phyloP scores from a whole-genome alignment of 1,284 basidiomycete genomes.

The Trichosporon inkin region DNA sequence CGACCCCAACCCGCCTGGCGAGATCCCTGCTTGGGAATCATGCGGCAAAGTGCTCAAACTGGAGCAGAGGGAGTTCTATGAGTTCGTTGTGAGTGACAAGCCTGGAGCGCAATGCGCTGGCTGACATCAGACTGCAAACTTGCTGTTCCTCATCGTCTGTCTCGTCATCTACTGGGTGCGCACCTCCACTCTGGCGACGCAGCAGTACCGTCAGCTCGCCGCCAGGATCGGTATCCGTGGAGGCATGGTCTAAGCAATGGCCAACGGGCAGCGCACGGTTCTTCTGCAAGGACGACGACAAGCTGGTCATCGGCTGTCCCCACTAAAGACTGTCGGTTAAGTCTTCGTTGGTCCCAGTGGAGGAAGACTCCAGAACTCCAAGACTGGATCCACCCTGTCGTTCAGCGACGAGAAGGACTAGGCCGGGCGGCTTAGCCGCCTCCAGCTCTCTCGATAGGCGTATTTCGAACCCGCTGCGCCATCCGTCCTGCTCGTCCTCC shows the following conservation, averaged over 20 bases:
- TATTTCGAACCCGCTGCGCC: too few species aligned
- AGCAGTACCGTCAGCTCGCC: slow-evolving; percentile 73
- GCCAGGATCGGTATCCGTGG: slow-evolving; percentile 62
- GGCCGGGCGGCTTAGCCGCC: too few species aligned
- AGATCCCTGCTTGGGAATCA: slow-evolving; percentile 79
- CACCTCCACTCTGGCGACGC: slow-evolving; percentile 62
- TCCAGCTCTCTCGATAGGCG: too few species aligned
- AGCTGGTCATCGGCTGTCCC: too few species aligned
- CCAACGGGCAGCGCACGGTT: too few species aligned
- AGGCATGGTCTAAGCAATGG: slow-evolving; percentile 13
- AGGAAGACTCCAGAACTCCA: too few species aligned
- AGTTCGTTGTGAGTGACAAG: slow-evolving; percentile 64
- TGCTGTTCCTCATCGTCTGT: slow-evolving; percentile 64
- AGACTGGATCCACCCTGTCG: too few species aligned
- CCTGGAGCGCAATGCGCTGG: background rate
- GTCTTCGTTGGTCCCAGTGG: too few species aligned
- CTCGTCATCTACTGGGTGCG: slow-evolving; percentile 64
- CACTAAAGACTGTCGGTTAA: too few species aligned
- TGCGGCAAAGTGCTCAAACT: slow-evolving; percentile 74
- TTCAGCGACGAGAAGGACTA: too few species aligned
- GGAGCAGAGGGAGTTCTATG: slow-evolving; percentile 78
- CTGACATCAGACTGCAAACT: slow-evolving; percentile 56
- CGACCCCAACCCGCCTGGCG: slow-evolving; percentile 33
- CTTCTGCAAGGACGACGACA: too few species aligned
- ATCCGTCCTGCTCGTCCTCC: too few species aligned